Evolutionary conservation across 306 rosid genomes (phyloP).

Genomic region (Gillenia trifoliata): DNA sequence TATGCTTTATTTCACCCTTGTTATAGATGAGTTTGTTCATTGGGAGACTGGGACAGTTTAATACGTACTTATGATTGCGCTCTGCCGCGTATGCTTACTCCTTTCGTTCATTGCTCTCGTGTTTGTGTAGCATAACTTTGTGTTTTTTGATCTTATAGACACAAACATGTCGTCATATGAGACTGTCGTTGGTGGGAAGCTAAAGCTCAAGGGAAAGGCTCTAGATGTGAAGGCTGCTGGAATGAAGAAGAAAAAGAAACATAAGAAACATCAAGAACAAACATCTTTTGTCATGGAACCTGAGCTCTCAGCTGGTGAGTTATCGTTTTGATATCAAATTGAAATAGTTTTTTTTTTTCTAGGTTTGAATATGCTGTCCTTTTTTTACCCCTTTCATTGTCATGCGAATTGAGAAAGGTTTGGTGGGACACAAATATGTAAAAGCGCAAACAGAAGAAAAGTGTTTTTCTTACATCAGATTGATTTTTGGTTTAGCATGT

Average conservation of each 20-base stretch:
- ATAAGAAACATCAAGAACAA: constrained; percentile 53
- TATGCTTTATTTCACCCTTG: too few relatives aligned
- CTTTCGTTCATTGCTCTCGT: not conserved
- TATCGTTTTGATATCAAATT: constrained; percentile 6
- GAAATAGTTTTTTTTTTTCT: not conserved
- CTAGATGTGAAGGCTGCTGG: constrained; percentile 90
- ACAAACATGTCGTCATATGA: constrained; percentile 69
- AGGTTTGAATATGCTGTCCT: not conserved
- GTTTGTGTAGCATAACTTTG: not conserved
- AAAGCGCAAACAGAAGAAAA: not conserved
- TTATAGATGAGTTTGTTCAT: not conserved
- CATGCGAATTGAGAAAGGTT: not conserved
- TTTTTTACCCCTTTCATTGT: not conserved
- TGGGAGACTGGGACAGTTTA: not conserved
- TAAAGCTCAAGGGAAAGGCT: constrained; percentile 99
- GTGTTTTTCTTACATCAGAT: not conserved
- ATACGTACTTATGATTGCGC: not conserved
- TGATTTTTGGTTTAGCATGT: not conserved
- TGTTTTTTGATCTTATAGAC: constrained; percentile 1
- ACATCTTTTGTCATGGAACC: constrained; percentile 35
- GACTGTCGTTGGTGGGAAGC: constrained; percentile 85
- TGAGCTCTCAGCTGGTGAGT: constrained; percentile 55
- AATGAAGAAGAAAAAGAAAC: constrained; percentile 84
- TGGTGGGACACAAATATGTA: not conserved
- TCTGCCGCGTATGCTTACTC: not conserved